These are phyloP conservation scores for Marasmius oreades DNA, from an alignment of 1,284 basidiomycete genomes.

Conservation along the genomic window DNA sequence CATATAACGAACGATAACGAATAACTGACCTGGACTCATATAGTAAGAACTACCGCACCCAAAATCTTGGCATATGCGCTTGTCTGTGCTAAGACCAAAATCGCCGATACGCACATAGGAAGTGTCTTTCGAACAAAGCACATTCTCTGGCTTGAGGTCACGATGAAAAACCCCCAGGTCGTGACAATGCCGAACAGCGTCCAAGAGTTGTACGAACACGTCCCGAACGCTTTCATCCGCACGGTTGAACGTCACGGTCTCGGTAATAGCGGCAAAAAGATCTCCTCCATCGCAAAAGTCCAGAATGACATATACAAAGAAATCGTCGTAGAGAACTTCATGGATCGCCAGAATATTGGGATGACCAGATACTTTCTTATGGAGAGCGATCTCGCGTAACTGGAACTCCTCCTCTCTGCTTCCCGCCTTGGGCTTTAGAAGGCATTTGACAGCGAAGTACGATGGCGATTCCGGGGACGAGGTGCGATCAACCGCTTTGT, in stretches of 20 bases:
- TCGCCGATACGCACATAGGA: conserved; percentile 9
- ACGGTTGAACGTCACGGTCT: conserved; percentile 37
- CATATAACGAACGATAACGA: not conserved
- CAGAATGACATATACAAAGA: conserved; percentile 34
- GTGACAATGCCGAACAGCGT: conserved; percentile 54
- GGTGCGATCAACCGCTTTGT: conserved; percentile 11
- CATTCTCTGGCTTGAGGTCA: conserved; percentile 15
- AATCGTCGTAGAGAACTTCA: conserved; percentile 45
- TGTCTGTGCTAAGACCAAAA: conserved; percentile 11
- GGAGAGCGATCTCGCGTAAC: conserved; percentile 27
- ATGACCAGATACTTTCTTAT: conserved; percentile 57
- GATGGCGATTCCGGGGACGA: conserved; percentile 4
- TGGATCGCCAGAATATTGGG: conserved; percentile 65
- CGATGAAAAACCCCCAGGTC: conserved; percentile 11
- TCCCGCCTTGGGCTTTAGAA: conserved; percentile 6
- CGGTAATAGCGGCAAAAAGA: conserved; percentile 57
- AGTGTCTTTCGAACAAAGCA: conserved; percentile 13
- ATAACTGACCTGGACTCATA: conserved; percentile 17
- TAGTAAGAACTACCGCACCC: conserved; percentile 16
- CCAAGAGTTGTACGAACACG: conserved; percentile 67
- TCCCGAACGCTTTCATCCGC: conserved; percentile 55
- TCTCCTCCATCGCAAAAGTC: conserved; percentile 60
- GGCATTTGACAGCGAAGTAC: conserved; percentile 15
- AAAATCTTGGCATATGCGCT: conserved; percentile 10
- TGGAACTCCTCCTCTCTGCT: conserved; percentile 12